Evolutionary conservation across 2,329 filamentous ascomycete genomes (phyloP).

Genomic region (Curvularia hawaiiensis): DNA sequence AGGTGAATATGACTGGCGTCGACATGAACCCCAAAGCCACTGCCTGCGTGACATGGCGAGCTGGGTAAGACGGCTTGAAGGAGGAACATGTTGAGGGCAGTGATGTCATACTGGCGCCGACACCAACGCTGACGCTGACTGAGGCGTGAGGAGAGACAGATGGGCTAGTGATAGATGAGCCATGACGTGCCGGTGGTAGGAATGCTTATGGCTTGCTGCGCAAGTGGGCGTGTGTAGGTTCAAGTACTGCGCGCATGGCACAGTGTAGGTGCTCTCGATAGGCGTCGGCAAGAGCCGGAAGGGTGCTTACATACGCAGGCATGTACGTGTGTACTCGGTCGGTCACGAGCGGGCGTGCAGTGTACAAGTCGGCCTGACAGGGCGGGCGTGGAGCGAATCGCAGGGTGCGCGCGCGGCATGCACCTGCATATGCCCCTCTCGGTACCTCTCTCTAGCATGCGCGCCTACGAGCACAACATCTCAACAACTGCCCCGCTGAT

Average conservation of each 20-base stretch:
- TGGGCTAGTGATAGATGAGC: not conserved
- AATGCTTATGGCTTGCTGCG: not conserved
- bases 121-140: not conserved
- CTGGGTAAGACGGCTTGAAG: not conserved
- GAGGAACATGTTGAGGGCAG: not conserved
- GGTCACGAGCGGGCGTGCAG: not conserved
- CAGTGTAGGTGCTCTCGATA: not conserved
- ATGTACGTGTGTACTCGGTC: too few relatives aligned
- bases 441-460: slow-evolving; percentile 5
- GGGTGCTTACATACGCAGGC: not conserved
- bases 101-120: not conserved
- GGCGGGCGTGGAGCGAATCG: slow-evolving; percentile 7
- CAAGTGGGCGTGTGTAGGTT: not conserved
- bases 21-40: not conserved
- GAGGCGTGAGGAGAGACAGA: not conserved
- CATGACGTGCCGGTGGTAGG: not conserved
- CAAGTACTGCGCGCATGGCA: not conserved
- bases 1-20: not conserved
- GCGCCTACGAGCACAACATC: slow-evolving; percentile 14
- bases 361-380: too few relatives aligned
- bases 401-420: slow-evolving; percentile 3
- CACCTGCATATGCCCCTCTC: slow-evolving; percentile 28
- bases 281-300: not conserved
- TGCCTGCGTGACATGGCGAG: not conserved
- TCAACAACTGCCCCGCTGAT: slow-evolving; percentile 23